A percentile compares a stretch with the other conserved stretches of the same genome.
Evolutionary conservation across 306 rosid species (phyloP).

Genomic region (Lagenaria siceraria): DNA sequence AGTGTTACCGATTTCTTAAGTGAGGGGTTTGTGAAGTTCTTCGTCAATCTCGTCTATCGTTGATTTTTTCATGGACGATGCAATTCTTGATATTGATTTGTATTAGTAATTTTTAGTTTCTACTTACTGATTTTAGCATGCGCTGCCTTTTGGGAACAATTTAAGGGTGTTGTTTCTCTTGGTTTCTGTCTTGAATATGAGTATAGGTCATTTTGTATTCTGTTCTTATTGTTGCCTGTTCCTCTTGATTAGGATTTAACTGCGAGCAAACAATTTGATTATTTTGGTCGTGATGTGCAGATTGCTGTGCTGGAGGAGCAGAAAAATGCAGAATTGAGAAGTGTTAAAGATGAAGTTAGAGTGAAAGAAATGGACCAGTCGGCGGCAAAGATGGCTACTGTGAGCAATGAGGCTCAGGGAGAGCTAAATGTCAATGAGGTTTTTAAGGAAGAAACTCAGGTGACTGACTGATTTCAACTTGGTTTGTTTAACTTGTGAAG

Average conservation of each 20-base stretch:
- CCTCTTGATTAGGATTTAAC: not conserved
- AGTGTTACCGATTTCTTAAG: not conserved
- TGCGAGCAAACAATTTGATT: not conserved
- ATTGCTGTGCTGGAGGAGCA: constrained; percentile 72
- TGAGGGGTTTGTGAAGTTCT: not conserved
- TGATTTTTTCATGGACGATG: not conserved
- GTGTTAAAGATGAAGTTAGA: constrained; percentile 24
- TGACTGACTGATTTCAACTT: constrained; percentile 4
- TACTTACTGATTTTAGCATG: not conserved
- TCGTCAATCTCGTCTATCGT: not conserved
- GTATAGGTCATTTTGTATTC: not conserved
- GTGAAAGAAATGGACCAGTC: constrained; percentile 8
- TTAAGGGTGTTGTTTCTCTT: not conserved
- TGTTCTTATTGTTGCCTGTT: not conserved
- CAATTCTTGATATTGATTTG: not conserved
- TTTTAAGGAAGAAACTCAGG: constrained; percentile 40
- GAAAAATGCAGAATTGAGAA: constrained; percentile 32
- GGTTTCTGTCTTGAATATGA: not conserved
- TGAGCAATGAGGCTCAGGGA: constrained; percentile 17
- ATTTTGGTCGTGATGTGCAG: constrained; percentile 26
- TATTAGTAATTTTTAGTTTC: not conserved
- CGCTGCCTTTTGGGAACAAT: not conserved
- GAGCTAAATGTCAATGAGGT: constrained; percentile 30
- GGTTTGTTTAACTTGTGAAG: not conserved
- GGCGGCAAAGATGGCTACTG: constrained; percentile 10